phyloP scores from a whole-genome alignment of 1,284 basidiomycete species.

The Marasmius sp. region DNA sequence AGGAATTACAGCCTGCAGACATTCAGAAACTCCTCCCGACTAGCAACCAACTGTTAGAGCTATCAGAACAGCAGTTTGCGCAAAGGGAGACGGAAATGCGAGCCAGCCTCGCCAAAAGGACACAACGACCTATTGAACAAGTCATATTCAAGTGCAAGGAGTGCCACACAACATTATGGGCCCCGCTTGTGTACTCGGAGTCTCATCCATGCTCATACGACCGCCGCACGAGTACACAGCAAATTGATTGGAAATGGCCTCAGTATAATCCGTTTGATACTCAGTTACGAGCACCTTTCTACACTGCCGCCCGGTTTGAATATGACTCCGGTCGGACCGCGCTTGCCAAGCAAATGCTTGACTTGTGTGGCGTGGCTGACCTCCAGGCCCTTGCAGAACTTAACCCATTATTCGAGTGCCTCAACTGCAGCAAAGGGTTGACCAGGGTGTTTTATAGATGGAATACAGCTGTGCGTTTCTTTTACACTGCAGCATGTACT shows the following conservation, averaged over 20 bases:
- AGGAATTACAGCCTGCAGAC: background rate
- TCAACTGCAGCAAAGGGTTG: background rate
- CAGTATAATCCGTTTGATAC: background rate
- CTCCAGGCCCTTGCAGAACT: background rate
- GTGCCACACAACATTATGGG: background rate
- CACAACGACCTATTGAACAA: background rate
- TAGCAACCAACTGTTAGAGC: background rate
- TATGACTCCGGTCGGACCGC: background rate
- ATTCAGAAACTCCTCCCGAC: background rate
- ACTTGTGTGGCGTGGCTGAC: background rate
- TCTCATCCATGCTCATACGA: background rate
- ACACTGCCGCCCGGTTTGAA: background rate
- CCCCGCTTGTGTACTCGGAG: background rate
- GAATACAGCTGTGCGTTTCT: background rate
- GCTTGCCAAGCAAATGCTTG: background rate
- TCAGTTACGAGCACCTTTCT: background rate
- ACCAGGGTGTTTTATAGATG: background rate
- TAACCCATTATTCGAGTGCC: background rate
- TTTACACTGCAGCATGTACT: background rate
- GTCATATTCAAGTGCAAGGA: background rate
- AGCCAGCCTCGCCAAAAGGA: background rate
- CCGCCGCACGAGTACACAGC: background rate
- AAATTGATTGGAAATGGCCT: background rate
- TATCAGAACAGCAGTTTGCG: background rate
- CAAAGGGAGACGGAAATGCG: background rate